These are phyloP conservation scores for Mortierella claussenii DNA, from an alignment of 192 early-diverging fungal genomes.

Conservation along the genomic window DNA sequence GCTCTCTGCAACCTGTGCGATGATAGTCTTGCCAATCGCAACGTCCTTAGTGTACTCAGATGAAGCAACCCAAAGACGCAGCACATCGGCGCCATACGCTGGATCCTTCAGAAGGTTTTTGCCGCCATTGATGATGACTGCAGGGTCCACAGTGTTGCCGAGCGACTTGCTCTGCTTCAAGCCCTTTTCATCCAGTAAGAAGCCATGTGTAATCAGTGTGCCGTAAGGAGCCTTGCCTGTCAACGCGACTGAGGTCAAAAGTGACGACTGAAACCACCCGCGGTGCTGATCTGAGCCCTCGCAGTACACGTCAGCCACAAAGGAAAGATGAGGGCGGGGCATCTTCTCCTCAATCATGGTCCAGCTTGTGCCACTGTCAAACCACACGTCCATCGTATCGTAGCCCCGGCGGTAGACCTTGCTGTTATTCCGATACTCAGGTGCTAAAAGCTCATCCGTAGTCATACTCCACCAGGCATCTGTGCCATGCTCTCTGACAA, in stretches of 20 bases:
- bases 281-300: constrained; percentile 53
- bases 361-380: constrained; percentile 86
- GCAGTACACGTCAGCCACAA: constrained; percentile 66
- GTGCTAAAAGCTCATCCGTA: constrained; percentile 67
- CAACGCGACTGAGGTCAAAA: constrained; percentile 46
- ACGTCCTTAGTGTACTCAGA: constrained; percentile 54
- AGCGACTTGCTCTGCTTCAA: constrained; percentile 47
- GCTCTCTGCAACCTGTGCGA: constrained; percentile 38
- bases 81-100: constrained; percentile 67
- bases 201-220: constrained; percentile 50
- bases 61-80: constrained; percentile 47
- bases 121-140: constrained; percentile 36
- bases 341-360: constrained; percentile 64
- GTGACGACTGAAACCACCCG: constrained; percentile 53
- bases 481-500: constrained; percentile 66
- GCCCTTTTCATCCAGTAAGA: constrained; percentile 46
- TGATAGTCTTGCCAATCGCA: constrained; percentile 44
- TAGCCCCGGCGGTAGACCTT: constrained; percentile 65
- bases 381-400: constrained; percentile 95
- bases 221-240: constrained; percentile 47
- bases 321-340: constrained; percentile 22
- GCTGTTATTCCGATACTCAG: constrained; percentile 63
- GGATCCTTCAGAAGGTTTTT: constrained; percentile 74
- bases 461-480: constrained; percentile 79
- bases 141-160: constrained; percentile 46